Evolutionary conservation across 2,329 filamentous ascomycete species (phyloP), one percentile per base, ranked within the genome.

Genomic region (Emergomyces pasteurianus): DNA sequence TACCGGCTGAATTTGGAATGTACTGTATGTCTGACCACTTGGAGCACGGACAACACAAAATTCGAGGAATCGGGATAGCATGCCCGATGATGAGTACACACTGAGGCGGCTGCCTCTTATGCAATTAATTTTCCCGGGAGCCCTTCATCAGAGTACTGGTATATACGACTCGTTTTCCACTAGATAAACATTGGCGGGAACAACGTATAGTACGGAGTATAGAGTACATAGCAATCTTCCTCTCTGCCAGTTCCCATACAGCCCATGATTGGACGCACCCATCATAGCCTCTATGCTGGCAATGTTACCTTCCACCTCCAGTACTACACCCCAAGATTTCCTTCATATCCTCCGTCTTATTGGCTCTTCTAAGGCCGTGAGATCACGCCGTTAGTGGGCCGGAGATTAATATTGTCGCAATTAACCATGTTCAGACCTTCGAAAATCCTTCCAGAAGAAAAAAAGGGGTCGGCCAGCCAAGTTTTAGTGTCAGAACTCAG

Each of bases 381-480:
- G 23, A 46, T 47, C 55, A 47, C 7, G 55, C 23, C 18, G 26
- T 58, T 26, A 21, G 23, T 34, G 21, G 14, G 23, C 31, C 23
- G 40, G 55, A 58, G 55, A 36, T 58, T 58, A 47, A 58, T n/a
- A n/a, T 34, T 14, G 26, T 21, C 28, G 8, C 26, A 36, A 18
- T 42, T 38, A 47, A 31, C 42, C 23, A 58, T 31, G 18, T 31
- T 4, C 21, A 26, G 10, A 49, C 21, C 47, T 53, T 59, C 58
- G 23, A 53, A 38, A 53, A 52, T 53, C 28, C 47, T 59, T 59
- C 58, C 28, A 42, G 58, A 59, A 59, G 31, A 23, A 23, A 55
- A 60, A 53, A 34, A 34, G 43, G 46, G n/a, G 52, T 55, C 31
- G 26, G 3, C 14, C 18, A 23, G 31, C 31, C 52, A 38, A 36